Evolutionary conservation across 257 asterid genomes (phyloP), one percentile per base, ranked within the genome.

Genomic region (Paraleonurus japonicus): DNA sequence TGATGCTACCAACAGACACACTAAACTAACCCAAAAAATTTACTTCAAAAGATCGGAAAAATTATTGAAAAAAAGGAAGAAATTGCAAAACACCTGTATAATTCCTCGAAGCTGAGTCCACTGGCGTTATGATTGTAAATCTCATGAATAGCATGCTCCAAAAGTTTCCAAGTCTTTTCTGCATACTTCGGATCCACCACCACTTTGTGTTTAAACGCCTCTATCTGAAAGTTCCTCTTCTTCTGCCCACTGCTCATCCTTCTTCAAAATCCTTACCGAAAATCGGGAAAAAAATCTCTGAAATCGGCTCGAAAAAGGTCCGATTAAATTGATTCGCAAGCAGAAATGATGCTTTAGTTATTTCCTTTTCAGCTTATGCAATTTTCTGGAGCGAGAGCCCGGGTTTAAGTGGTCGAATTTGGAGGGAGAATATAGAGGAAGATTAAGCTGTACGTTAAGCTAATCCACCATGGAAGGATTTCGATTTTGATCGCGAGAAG

Each of bases 121-220:
- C 97, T 88, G 9, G 97, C 95, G 86, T 92, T 92, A 76, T 88
- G 98, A 73, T 87, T 86, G 78, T 89, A 92, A 86, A 92, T 92
- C 89, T 92, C 91, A 13, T 84, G 86, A 83, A 92, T 92, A 22
- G 98, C 98, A 65, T 88, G 90, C 73, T 92, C 98, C 20, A 90
- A 79, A 79, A 86, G 79, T 81, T 85, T 90, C 98, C 98, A 92
- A 37, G 96, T 92, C 81, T 90, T 92, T 10, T 92, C 98, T n/a
- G 98, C 92, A 57, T 89, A 92, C 79, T 92, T 92, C 26, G 98
- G 96, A 84, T 92, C 98, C 81, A 92, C 98, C 78, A 88, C 95
- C 20, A 88, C 98, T 63, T 81, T 82, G 72, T 92, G 95, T 73
- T 84, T 88, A 27, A 90, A 90, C 75, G 96, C 96, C 83, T 92